Conservation (phyloP, 345 rosid genomes). For the Firmiana major region DNA sequence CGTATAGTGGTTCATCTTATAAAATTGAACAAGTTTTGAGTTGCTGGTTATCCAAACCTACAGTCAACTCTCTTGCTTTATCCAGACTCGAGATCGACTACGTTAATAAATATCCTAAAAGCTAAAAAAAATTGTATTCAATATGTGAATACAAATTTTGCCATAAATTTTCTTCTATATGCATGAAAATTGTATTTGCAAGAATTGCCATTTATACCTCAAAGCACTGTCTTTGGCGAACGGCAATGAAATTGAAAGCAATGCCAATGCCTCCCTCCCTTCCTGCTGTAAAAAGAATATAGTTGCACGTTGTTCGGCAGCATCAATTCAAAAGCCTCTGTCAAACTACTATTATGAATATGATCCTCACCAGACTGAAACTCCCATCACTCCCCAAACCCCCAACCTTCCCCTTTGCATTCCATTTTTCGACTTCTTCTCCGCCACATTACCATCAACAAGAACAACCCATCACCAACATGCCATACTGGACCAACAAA, state of each 20-base stretch:
- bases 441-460: neutral
- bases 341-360: neutral
- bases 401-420: neutral
- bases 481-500: constrained; percentile 49
- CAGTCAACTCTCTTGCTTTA: no score
- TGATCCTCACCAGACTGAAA: neutral
- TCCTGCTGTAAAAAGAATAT: neutral
- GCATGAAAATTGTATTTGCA: no score
- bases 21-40: no score
- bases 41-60: no score
- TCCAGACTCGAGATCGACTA: no score
- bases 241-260: neutral
- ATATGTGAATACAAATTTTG: no score
- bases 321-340: neutral
- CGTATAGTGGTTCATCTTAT: no score
- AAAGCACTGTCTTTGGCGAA: no score
- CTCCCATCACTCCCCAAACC: neutral
- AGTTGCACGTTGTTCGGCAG: neutral
- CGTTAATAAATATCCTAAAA: no score
- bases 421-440: neutral
- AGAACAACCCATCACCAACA: constrained; percentile 33
- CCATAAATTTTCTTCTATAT: no score
- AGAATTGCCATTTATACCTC: no score
- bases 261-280: neutral
- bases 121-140: no score